Base-by-base conservation (phyloP, 352 stramenopile species). In the Peronosclerospora sorghi region DNA sequence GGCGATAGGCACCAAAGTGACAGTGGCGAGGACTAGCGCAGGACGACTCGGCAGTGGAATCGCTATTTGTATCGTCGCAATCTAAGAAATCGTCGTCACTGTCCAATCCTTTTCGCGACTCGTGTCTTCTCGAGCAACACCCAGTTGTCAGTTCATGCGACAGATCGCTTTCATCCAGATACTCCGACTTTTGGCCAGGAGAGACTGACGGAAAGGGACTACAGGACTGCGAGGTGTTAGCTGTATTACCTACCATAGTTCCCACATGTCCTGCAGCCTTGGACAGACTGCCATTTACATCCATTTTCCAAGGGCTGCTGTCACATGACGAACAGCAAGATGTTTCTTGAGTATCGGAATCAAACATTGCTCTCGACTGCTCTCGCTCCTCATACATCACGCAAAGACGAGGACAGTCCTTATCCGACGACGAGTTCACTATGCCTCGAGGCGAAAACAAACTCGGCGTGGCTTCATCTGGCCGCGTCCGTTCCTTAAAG, bases 21-120 rank as follows among this genome's bases (percentile, higher is more conserved):
- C 54, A 44, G 37, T 79, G 70, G 1, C 63, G 72, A 35, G 72
- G 75, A 58, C 75, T 87, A 8, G 71, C 57, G 17, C 70, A 87
- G 41, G 75, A 87, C 13, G 75, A 87, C 27, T 84, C 75, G 0
- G 68, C 68, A 0, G 72, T 85, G 14, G 72, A 85, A 29, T 84
- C 75, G 15, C 75, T 87, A 45, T 78, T 80, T 3, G 72, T 85
- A 32, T 85, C 74, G 29, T 87, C 75, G 19, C 59, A 80, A 32
- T 87, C 72, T 13, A 84, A 76, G 13, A 61, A 65, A 18, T 84
- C 71, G 44, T 84, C 72, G 35, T 84, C 71, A 23, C 49, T 62
- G 21, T 67, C 61, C 5, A 62, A 15, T 4, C 34, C 38, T 45
- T 70, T 70, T 9, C 45, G 32, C 27, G 23, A 13, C 17, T 47